phyloP scores from a whole-genome alignment of 75 land plant species.

The Cryptomeria japonica region DNA sequence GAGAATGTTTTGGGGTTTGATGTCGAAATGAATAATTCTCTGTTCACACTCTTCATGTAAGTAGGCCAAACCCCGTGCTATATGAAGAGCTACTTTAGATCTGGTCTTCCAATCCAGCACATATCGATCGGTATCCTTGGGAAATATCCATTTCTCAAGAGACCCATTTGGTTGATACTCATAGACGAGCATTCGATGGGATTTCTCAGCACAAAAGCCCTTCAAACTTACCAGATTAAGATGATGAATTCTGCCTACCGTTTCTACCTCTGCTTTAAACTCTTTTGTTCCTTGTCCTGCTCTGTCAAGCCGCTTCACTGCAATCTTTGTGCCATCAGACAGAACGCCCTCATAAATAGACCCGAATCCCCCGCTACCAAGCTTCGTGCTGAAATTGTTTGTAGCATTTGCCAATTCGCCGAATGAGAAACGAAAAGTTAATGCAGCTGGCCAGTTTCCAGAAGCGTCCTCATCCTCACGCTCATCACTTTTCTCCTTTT shows the following conservation, averaged over 20 bases:
- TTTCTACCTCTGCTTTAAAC: slow-evolving; percentile 20
- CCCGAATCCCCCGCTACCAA: slow-evolving; percentile 18
- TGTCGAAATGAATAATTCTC: too few relatives aligned
- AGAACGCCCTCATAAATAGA: slow-evolving; percentile 11
- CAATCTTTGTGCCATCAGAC: neutral
- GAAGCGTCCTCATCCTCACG: neutral
- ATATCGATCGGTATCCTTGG: too few relatives aligned
- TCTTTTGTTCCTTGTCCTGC: neutral
- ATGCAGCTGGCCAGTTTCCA: neutral
- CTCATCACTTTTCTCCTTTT: neutral
- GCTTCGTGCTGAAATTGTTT: slow-evolving; percentile 11
- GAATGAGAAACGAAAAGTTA: neutral
- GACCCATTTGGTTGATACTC: neutral
- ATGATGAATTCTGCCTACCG: slow-evolving; percentile 16
- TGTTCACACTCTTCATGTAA: too few relatives aligned
- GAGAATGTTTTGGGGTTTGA: too few relatives aligned
- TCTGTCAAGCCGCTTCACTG: slow-evolving; percentile 17
- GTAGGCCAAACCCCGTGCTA: too few relatives aligned
- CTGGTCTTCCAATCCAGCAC: neutral
- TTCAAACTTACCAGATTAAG: slow-evolving; percentile 16
- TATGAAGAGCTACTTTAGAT: neutral
- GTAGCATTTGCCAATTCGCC: neutral
- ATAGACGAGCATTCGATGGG: neutral
- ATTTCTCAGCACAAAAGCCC: slow-evolving; percentile 14
- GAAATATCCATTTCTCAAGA: slow-evolving; percentile 2